Evolutionary conservation across 1,139 yeast genomes (phyloP).

Genomic region (Yamadazyma taylorii): DNA sequence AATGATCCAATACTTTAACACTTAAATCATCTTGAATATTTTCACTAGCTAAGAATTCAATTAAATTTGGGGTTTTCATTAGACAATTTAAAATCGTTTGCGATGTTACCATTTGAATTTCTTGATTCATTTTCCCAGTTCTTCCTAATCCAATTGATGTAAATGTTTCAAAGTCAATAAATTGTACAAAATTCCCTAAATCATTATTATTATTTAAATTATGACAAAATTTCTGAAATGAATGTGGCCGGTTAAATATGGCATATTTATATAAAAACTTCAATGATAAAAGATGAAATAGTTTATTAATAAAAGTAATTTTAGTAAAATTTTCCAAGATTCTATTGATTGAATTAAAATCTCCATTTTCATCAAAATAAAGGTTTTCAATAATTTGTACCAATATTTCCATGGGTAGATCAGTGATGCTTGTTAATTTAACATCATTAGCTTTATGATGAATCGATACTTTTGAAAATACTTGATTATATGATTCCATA

Average conservation of each 20-base stretch:
- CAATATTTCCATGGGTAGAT: constrained; percentile 44
- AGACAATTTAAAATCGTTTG: constrained; percentile 67
- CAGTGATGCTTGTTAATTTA: constrained; percentile 11
- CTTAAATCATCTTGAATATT: constrained; percentile 85
- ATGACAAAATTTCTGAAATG: constrained; percentile 69
- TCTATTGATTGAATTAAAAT: constrained; percentile 38
- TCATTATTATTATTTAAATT: constrained; percentile 52
- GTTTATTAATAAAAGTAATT: constrained; percentile 28
- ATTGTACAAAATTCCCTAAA: constrained; percentile 66
- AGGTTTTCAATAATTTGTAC: constrained; percentile 45
- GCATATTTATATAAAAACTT: constrained; percentile 63
- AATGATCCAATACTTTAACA: constrained; percentile 52
- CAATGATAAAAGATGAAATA: constrained; percentile 33
- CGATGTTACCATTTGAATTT: constrained; percentile 86
- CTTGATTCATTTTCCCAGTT: constrained; percentile 85
- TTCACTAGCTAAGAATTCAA: constrained; percentile 82
- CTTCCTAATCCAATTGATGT: constrained; percentile 90
- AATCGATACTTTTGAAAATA: constrained; percentile 6
- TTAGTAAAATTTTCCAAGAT: constrained; percentile 44
- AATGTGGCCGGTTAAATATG: constrained; percentile 75
- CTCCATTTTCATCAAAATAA: constrained; percentile 37
- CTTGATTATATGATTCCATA: constrained; percentile 24
- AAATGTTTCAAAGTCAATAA: constrained; percentile 83
- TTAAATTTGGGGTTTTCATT: constrained; percentile 60
- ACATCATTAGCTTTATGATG: constrained; percentile 9